phyloP scores from a whole-genome alignment of 495 filamentous ascomycete genomes.

The Aspergillus cristatus region DNA sequence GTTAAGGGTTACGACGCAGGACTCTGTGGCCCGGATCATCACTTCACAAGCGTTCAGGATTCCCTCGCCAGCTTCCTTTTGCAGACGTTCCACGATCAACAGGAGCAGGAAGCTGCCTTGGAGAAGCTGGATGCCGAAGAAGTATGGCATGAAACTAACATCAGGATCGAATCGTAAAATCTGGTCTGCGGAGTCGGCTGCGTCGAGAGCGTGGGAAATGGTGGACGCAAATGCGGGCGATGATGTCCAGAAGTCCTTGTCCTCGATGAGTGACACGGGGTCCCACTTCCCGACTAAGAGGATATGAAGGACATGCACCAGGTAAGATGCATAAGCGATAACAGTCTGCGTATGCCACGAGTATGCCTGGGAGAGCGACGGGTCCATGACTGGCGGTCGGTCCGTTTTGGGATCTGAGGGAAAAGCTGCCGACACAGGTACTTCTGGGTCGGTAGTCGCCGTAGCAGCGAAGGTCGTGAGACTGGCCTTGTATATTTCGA shows the following conservation, averaged over 20 bases:
- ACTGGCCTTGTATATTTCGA: constrained; percentile 74
- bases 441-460: constrained; percentile 19
- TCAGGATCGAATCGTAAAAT: constrained; percentile 81
- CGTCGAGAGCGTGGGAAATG: constrained; percentile 69
- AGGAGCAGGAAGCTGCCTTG: constrained; percentile 77
- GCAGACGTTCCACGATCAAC: constrained; percentile 73
- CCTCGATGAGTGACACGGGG: constrained; percentile 73
- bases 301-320: constrained; percentile 78
- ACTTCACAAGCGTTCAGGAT: constrained; percentile 80
- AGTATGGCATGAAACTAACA: constrained; percentile 82
- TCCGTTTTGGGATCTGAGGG: constrained; percentile 12
- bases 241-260: constrained; percentile 83
- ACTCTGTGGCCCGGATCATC: constrained; percentile 77
- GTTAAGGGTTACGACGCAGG: constrained; percentile 75
- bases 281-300: constrained; percentile 83
- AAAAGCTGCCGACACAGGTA: constrained; percentile 13
- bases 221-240: constrained; percentile 73
- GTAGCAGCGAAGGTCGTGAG: constrained; percentile 70
- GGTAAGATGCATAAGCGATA: constrained; percentile 80
- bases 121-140: constrained; percentile 78
- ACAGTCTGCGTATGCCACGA: constrained; percentile 76
- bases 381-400: constrained; percentile 31
- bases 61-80: constrained; percentile 68
- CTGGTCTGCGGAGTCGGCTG: constrained; percentile 71
- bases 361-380: constrained; percentile 36